phyloP scores from a whole-genome alignment of 495 filamentous ascomycete genomes.

The Podospora pseudocomata region DNA sequence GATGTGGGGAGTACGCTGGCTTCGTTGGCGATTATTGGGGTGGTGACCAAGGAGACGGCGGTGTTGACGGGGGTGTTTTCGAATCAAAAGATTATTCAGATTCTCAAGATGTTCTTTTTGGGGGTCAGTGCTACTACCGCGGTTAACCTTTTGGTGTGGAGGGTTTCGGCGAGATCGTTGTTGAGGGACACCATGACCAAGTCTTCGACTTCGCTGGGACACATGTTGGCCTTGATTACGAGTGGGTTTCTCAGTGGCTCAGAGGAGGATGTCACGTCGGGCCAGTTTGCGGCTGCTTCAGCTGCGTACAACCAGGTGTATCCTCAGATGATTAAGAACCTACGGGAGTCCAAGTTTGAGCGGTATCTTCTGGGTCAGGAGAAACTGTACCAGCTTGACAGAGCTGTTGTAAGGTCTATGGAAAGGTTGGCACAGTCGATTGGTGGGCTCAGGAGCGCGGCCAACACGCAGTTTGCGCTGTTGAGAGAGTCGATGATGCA shows the following conservation, averaged over 20 bases:
- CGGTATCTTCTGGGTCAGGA: slow-evolving; percentile 83
- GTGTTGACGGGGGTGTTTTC: slow-evolving; percentile 78
- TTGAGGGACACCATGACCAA: slow-evolving; percentile 72
- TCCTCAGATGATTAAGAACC: slow-evolving; percentile 68
- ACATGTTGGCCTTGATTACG: slow-evolving; percentile 79
- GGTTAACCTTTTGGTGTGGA: slow-evolving; percentile 77
- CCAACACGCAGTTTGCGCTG: slow-evolving; percentile 81
- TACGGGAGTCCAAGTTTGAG: slow-evolving; percentile 86
- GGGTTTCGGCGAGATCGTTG: slow-evolving; percentile 72
- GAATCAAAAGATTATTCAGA: slow-evolving; percentile 77
- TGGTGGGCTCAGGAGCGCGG: slow-evolving; percentile 85
- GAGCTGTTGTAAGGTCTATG: slow-evolving; percentile 76
- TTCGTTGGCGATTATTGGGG: slow-evolving; percentile 85
- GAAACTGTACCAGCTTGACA: slow-evolving; percentile 73
- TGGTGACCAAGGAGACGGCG: slow-evolving; percentile 87
- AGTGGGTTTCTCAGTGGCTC: slow-evolving; percentile 80
- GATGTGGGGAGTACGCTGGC: slow-evolving; percentile 88
- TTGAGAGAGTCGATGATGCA: slow-evolving; percentile 55
- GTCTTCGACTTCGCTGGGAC: slow-evolving; percentile 70
- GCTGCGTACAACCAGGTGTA: slow-evolving; percentile 66
- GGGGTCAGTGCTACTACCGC: slow-evolving; percentile 70
- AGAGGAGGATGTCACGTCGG: slow-evolving; percentile 67
- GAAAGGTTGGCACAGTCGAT: slow-evolving; percentile 86
- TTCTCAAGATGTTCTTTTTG: slow-evolving; percentile 88
- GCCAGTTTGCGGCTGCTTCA: slow-evolving; percentile 62